A percentile compares a stretch with the other conserved stretches of the same genome.
phyloP scores from a whole-genome alignment of 2,329 filamentous ascomycete species.

The Beauveria caledonica region DNA sequence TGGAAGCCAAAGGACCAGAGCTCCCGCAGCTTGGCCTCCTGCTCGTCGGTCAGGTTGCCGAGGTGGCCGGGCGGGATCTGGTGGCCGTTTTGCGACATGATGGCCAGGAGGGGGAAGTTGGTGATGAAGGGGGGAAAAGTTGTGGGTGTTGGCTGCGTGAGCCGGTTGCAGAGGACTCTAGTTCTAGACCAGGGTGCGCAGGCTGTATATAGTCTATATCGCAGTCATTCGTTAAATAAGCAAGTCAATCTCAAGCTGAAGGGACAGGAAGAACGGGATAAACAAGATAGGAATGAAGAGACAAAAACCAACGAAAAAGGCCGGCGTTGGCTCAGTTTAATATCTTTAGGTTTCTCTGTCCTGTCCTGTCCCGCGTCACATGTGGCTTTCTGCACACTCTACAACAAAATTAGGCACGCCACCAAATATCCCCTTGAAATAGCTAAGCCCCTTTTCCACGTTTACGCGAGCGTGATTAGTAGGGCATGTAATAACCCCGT shows the following conservation, averaged over 20 bases:
- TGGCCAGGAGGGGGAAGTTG: too few species aligned
- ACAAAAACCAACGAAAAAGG: not conserved
- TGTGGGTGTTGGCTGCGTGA: not conserved
- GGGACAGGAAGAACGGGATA: not conserved
- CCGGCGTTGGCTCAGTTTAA: not conserved
- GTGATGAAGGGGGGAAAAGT: not conserved
- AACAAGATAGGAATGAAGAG: not conserved
- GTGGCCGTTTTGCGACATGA: constrained; percentile 3
- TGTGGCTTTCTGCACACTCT: not conserved
- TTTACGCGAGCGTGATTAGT: not conserved
- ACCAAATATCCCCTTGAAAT: not conserved
- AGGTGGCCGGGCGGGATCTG: constrained; percentile 19
- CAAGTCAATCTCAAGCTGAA: too few species aligned
- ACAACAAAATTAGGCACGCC: not conserved
- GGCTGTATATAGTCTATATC: not conserved
- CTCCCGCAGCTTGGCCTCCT: constrained; percentile 74
- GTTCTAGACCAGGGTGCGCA: not conserved
- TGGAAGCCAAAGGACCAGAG: constrained; percentile 68
- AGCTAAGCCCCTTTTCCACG: not conserved
- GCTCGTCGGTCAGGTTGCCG: constrained; percentile 70
- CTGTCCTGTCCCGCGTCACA: not conserved
- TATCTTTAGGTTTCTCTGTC: not conserved
- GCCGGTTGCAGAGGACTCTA: not conserved
- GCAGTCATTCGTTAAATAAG: too few species aligned
- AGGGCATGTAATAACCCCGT: not conserved